Evolutionary conservation across 306 rosid genomes (phyloP).

Genomic region (Vigna angularis): DNA sequence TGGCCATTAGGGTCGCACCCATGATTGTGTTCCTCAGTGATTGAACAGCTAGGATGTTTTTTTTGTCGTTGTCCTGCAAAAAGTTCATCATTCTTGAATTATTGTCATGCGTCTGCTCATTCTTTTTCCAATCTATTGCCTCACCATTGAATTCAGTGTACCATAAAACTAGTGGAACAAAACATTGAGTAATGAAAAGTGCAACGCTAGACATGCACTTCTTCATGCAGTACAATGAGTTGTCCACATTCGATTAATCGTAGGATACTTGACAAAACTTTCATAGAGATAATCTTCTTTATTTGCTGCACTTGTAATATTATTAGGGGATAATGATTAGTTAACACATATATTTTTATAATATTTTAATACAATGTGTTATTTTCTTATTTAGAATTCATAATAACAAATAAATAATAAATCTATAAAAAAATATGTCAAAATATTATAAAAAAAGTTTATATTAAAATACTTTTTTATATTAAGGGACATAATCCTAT

Average conservation of each 20-base stretch:
- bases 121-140: neutral
- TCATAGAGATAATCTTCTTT: no score
- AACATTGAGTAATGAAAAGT: conserved; percentile 28
- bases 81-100: neutral
- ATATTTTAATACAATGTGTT: no score
- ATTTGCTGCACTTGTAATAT: no score
- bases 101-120: neutral
- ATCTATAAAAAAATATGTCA: no score
- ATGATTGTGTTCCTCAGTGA: conserved; percentile 82
- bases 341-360: no score
- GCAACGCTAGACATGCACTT: conserved; percentile 9
- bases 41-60: conserved; percentile 90
- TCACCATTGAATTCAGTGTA: neutral
- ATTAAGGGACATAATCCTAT: neutral
- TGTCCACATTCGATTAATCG: neutral
- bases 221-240: neutral
- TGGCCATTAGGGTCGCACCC: conserved; percentile 98
- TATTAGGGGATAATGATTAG: no score
- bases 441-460: no score
- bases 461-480: no score
- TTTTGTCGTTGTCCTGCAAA: conserved; percentile 90
- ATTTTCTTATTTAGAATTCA: no score
- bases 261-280: neutral
- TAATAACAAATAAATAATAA: no score
- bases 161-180: conserved; percentile 17